Evolutionary conservation across 2,329 filamentous ascomycete species (phyloP), one percentile per base, ranked within the genome.

Genomic region (Shiraia sp.): DNA sequence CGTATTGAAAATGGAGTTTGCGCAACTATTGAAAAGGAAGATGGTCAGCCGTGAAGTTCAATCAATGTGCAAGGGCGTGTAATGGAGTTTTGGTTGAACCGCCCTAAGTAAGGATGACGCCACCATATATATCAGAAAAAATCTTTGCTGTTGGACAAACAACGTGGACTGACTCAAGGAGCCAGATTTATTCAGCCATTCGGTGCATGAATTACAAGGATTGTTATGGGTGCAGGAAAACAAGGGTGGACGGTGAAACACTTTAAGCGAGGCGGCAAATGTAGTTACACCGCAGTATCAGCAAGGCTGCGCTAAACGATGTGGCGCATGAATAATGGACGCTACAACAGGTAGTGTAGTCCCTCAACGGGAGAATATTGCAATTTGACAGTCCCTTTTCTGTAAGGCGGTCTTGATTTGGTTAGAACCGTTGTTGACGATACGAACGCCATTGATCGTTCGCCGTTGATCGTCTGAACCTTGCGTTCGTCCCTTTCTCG

Each of bases 391-490:
- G 23, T 15, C 36, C 13, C 26, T 15, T 30, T n/a, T 17, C 36
- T 39, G 36, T 30, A 39, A 39, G 36, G 36, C 29, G 22, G 6
- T 25, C 36, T 27, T 24, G 19, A 39, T 10, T 16, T 23, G 23
- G 36, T 24, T 39, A 39, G 36, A n/a, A 8, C 9, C 3, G n/a
- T 27, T 26, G 16, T 13, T 13, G 8, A 25, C 10, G 27, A 8
- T 25, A 15, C 14, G 19, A 23, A 27, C 13, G 2, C 10, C 7
- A 25, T 6, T 15, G 26, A 13, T 34, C 17, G 12, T 10, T 26
- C n/a, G 8, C 7, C 14, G 23, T 14, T 34, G n/a, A 26, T 26
- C 25, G 32, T 23, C n/a, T 15, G 17, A 22, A 3, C 13, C 22
- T 17, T 17, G 19, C 19, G 19, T 22, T 22, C 19, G 19, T 22